Percentiles rank a stretch among this genome's conserved stretches.
Evolutionary conservation across 2,329 filamentous ascomycete species (phyloP).

Genomic region (Diaporthe sp.): DNA sequence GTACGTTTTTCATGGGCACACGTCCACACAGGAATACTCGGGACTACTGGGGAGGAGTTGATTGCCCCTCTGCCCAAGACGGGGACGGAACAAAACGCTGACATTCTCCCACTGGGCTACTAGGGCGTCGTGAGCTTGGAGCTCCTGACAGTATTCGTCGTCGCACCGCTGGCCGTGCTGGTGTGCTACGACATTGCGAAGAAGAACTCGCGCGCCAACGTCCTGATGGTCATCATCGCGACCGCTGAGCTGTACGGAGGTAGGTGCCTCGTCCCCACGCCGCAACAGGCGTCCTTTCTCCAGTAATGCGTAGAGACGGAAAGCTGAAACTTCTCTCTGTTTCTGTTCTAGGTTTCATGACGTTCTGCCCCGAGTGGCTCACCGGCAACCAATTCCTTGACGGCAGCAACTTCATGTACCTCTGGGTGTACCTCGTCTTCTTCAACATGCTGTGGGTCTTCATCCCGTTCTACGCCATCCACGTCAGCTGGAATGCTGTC

Average conservation of each 20-base stretch:
- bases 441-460: slow-evolving; percentile 79
- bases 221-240: slow-evolving; percentile 75
- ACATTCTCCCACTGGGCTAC: background rate
- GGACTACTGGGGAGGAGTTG: too few species aligned
- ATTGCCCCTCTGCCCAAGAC: background rate
- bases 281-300: background rate
- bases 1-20: slow-evolving; percentile 48
- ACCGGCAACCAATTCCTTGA: slow-evolving; percentile 72
- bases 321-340: background rate
- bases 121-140: slow-evolving; percentile 73
- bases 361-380: slow-evolving; percentile 78
- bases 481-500: slow-evolving; percentile 45
- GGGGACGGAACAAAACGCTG: slow-evolving; percentile 4
- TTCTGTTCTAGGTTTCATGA: slow-evolving; percentile 73
- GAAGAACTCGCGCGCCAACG: slow-evolving; percentile 65
- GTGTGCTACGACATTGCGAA: slow-evolving; percentile 72
- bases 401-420: slow-evolving; percentile 75
- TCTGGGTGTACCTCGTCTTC: slow-evolving; percentile 76
- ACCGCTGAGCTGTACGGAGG: slow-evolving; percentile 76
- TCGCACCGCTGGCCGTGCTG: slow-evolving; percentile 69
- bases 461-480: slow-evolving; percentile 71
- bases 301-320: background rate
- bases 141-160: slow-evolving; percentile 73
- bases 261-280: slow-evolving; percentile 47
- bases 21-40: background rate